Evolutionary conservation across 192 early-diverging fungal genomes (phyloP), one percentile per base, ranked within the genome.

Genomic region (Mortierella antarctica): DNA sequence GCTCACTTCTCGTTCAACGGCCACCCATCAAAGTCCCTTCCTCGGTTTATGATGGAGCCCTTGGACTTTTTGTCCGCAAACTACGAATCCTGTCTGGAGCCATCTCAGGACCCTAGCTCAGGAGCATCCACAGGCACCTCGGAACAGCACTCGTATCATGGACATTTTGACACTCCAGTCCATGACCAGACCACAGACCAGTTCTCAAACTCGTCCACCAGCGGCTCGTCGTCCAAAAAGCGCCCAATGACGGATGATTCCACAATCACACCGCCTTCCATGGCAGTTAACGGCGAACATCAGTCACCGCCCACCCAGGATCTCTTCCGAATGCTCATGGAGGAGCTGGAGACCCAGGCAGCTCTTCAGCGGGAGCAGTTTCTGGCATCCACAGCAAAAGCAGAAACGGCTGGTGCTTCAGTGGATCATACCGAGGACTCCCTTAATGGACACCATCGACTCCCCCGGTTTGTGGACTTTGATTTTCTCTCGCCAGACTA

Each of bases 251-350:
- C 53, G 7, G 74, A 69, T 18, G 74, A 76, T 6, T 17, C 53
- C 18, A 64, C 59, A 8, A 63, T 7, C 1, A 68, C 74, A 44
- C 60, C 67, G 11, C 61, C 65, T 2, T 21, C 59, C 0, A 56
- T 62, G 4, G 11, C 74, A 40, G 12, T 21, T 9, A 57, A 14
- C 15, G 66, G 69, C 11, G 67, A 76, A 47, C 66, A 76, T 2
- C 53, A 52, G 8, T 76, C 74, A 9, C 74, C 74, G 8, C 74
- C 74, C 4, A 76, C 74, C 8, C 74, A 76, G 42, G 74, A 76
- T 69, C 62, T 74, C 31, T 76, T 76, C 49, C 74, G 74, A 20
- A 76, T 69, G 67, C 66, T 76, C 7, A 76, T 76, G 74, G 74
- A 76, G 11, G 74, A 76, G 21, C 74, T 76, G 6, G 64, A 76